A percentile compares a stretch with the other conserved stretches of the same genome.
phyloP scores from a whole-genome alignment of 2,329 filamentous ascomycete species.

The Oidium heveae region DNA sequence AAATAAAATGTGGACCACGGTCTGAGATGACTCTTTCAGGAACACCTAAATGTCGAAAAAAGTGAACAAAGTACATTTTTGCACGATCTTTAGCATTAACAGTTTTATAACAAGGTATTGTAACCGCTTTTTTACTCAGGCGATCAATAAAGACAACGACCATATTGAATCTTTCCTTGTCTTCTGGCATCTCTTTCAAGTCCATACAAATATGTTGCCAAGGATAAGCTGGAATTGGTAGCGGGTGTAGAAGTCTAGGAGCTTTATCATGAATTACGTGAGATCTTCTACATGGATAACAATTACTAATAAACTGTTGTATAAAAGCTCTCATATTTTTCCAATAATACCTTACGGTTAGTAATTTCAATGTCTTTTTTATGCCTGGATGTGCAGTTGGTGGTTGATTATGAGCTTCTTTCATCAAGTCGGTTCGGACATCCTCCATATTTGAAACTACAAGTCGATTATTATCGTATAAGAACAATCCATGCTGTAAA shows the following conservation, averaged over 20 bases:
- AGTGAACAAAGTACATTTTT: conserved; percentile 1
- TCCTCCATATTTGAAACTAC: no score
- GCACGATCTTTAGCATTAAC: conserved; percentile 1
- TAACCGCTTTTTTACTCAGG: background rate
- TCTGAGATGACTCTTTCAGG: conserved; percentile 4
- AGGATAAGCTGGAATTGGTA: background rate
- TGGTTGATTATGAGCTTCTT: background rate
- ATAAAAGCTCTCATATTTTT: background rate
- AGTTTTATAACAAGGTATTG: background rate
- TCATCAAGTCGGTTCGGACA: background rate
- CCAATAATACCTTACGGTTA: background rate
- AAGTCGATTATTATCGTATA: no score
- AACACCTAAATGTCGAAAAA: background rate
- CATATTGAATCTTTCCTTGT: background rate
- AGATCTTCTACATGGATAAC: background rate
- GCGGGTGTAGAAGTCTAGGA: conserved; percentile 1
- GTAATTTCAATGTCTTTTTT: background rate
- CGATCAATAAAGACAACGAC: background rate
- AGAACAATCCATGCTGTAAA: no score
- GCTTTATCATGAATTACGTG: background rate
- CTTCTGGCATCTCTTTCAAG: conserved; percentile 1
- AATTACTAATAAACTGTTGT: background rate
- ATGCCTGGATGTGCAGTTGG: background rate
- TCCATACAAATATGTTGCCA: conserved; percentile 2
- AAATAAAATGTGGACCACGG: conserved; percentile 4